Conservation (phyloP, 129 eudicot species). For the Helianthus annuus region DNA sequence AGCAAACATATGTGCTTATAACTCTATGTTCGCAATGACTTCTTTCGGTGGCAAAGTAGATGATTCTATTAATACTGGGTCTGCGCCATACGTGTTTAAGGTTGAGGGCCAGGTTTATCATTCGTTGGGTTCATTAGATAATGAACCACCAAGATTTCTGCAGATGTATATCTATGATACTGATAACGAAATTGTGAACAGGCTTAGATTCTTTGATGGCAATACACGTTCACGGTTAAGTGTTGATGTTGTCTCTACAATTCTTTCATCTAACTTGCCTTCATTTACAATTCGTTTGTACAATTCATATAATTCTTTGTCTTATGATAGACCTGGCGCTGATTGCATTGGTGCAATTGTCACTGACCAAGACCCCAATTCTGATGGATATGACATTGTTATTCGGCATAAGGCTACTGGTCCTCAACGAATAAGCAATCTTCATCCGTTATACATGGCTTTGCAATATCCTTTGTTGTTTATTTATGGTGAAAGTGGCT, state of each 20-base stretch:
- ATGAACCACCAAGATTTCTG: background rate
- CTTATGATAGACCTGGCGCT: no score
- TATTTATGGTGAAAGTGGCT: background rate
- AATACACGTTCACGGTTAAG: no score
- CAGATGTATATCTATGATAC: background rate
- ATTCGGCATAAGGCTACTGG: background rate
- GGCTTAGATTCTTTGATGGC: background rate
- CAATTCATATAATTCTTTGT: no score
- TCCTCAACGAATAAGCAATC: background rate
- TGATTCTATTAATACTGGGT: background rate
- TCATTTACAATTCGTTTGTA: no score
- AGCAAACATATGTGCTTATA: background rate
- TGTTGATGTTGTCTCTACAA: no score
- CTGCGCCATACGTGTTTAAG: background rate
- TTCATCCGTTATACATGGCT: background rate
- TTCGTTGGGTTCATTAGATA: background rate
- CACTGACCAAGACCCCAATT: no score
- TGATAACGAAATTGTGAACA: background rate
- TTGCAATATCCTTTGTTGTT: background rate
- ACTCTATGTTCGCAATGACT: background rate
- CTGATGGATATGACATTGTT: background rate
- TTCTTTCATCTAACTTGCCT: no score
- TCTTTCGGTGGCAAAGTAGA: background rate
- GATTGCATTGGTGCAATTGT: no score
- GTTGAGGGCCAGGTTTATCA: background rate